These are phyloP conservation scores for Apiospora malaysiana DNA, from an alignment of 2,329 filamentous ascomycete genomes.

Conservation along the genomic window DNA sequence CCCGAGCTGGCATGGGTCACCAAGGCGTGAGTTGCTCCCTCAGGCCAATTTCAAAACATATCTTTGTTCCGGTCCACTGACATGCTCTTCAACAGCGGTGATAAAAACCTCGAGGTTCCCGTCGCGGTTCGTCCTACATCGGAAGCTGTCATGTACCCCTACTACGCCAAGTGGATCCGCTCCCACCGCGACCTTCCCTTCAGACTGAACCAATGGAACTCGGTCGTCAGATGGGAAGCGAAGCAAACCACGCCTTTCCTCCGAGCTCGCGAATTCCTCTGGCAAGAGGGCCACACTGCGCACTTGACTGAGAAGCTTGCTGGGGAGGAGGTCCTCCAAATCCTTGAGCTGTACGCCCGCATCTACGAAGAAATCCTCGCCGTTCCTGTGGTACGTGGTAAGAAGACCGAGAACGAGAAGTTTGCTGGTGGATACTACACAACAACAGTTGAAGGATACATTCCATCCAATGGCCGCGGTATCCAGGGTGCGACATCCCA, in stretches of 20 bases:
- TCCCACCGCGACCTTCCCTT: slow-evolving; percentile 94
- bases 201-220: slow-evolving; percentile 98
- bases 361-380: slow-evolving; percentile 94
- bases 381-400: slow-evolving; percentile 89
- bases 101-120: slow-evolving; percentile 86
- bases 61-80: neutral
- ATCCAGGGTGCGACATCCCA: slow-evolving; percentile 97
- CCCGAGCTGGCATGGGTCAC: slow-evolving; percentile 91
- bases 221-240: slow-evolving; percentile 90
- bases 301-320: slow-evolving; percentile 85
- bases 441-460: slow-evolving; percentile 95
- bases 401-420: slow-evolving; percentile 98
- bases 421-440: slow-evolving; percentile 97
- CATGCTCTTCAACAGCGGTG: slow-evolving; percentile 64
- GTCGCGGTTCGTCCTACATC: slow-evolving; percentile 72
- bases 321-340: slow-evolving; percentile 85
- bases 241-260: slow-evolving; percentile 91
- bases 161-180: slow-evolving; percentile 83
- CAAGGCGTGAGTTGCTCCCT: slow-evolving; percentile 64
- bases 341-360: slow-evolving; percentile 89
- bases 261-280: slow-evolving; percentile 87
- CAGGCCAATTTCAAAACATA: slow-evolving; percentile 5
- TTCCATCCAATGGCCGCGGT: slow-evolving; percentile 91
- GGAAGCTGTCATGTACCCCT: slow-evolving; percentile 54
- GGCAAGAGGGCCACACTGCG: slow-evolving; percentile 59